Evolutionary conservation across 1,284 basidiomycete genomes (phyloP).

Genomic region (Chondrostereum purpureum): DNA sequence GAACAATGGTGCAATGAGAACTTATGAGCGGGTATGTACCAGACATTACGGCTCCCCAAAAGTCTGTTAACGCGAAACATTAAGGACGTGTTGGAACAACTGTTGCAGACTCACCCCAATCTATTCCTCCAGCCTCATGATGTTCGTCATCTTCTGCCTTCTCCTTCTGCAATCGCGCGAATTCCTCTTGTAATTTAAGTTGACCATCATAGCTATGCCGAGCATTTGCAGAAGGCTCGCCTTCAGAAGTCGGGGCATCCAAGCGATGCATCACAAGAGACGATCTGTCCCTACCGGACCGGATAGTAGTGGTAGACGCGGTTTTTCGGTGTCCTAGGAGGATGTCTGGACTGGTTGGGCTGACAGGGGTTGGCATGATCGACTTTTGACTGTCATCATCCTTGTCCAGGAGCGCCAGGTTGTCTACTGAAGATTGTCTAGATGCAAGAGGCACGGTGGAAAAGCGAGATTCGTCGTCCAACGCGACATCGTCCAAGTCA

Average conservation of each 20-base stretch:
- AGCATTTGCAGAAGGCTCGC: constrained; percentile 23
- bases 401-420: too few species aligned
- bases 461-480: constrained; percentile 53
- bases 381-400: not conserved
- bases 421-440: not conserved
- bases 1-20: not conserved
- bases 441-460: constrained; percentile 46
- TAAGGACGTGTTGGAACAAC: constrained; percentile 12
- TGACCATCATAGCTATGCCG: constrained; percentile 58
- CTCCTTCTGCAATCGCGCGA: constrained; percentile 52
- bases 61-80: too few species aligned
- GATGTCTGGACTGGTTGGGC: not conserved
- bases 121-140: constrained; percentile 38
- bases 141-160: constrained; percentile 31
- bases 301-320: constrained; percentile 53
- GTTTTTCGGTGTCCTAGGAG: constrained; percentile 56
- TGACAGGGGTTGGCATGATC: not conserved
- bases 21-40: constrained; percentile 34
- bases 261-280: constrained; percentile 45
- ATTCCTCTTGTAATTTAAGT: constrained; percentile 64
- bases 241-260: constrained; percentile 33
- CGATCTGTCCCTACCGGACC: constrained; percentile 43
- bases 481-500: constrained; percentile 53
- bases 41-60: constrained; percentile 94
- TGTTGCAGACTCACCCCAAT: constrained; percentile 64